Percentiles rank a stretch among this genome's conserved stretches.
phyloP scores from a whole-genome alignment of 306 rosid genomes.

The Lathyrus oleraceus region DNA sequence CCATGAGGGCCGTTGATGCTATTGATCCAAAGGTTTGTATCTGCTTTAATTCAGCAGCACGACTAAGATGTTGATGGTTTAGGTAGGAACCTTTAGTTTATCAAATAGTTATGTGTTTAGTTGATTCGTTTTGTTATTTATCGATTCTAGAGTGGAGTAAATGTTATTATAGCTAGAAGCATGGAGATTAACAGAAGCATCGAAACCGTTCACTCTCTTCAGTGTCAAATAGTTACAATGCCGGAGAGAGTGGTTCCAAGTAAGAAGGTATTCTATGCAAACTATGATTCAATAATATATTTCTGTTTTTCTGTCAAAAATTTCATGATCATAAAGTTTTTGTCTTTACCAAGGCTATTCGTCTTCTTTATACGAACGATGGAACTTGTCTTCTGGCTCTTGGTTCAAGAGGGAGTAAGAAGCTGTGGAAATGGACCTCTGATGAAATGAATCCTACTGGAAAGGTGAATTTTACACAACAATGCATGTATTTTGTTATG shows the following conservation, averaged over 20 bases:
- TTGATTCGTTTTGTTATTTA: not conserved
- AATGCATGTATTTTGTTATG: slow-evolving; percentile 9
- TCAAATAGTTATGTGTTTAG: not conserved
- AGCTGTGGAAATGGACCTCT: slow-evolving; percentile 73
- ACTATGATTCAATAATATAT: not conserved
- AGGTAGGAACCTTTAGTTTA: too few relatives aligned
- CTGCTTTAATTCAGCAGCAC: not conserved
- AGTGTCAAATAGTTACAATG: slow-evolving; percentile 50
- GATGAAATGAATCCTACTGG: slow-evolving; percentile 53
- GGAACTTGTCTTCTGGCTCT: slow-evolving; percentile 71
- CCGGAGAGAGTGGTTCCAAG: slow-evolving; percentile 52
- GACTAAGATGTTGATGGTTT: too few relatives aligned
- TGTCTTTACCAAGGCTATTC: not conserved
- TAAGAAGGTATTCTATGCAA: slow-evolving; percentile 51
- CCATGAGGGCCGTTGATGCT: slow-evolving; percentile 49
- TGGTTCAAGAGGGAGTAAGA: slow-evolving; percentile 62
- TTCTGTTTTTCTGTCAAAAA: not conserved
- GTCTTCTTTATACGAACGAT: slow-evolving; percentile 64
- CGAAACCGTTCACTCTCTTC: slow-evolving; percentile 57
- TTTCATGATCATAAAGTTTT: slow-evolving; percentile 9
- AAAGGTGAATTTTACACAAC: slow-evolving; percentile 37
- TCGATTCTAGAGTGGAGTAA: slow-evolving; percentile 43
- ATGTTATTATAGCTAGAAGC: slow-evolving; percentile 44
- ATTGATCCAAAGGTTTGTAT: slow-evolving; percentile 47
- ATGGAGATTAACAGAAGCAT: slow-evolving; percentile 46